Evolutionary conservation across 345 rosid species (phyloP).

Genomic region (Draba incana): DNA sequence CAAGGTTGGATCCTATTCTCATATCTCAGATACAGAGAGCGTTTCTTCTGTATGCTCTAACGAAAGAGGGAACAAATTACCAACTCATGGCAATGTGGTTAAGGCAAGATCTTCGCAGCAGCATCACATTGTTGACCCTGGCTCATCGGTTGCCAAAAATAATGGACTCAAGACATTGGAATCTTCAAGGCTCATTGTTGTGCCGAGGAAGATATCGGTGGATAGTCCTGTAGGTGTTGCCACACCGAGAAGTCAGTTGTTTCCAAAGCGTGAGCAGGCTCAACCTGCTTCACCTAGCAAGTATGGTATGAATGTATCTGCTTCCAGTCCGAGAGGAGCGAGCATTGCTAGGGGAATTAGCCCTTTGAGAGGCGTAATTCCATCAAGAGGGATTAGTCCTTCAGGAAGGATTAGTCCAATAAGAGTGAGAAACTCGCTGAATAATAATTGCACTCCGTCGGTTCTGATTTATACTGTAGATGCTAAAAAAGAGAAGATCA

Average conservation of each 20-base stretch:
- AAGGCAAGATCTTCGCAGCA: conserved; percentile 66
- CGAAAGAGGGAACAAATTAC: conserved; percentile 38
- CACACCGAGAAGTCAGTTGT: conserved; percentile 55
- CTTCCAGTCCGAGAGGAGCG: conserved; percentile 53
- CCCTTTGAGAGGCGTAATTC: conserved; percentile 53
- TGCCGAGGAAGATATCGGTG: conserved; percentile 40
- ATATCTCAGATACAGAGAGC: conserved; percentile 50
- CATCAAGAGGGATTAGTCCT: conserved; percentile 43
- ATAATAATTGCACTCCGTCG: conserved; percentile 53
- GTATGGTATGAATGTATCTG: conserved; percentile 42
- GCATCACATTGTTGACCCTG: conserved; percentile 47
- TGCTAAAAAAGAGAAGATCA: conserved; percentile 60
- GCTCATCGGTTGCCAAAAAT: conserved; percentile 47
- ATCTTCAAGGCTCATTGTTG: no score
- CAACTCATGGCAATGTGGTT: conserved; percentile 48
- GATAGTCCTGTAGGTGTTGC: conserved; percentile 59
- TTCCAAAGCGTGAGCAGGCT: conserved; percentile 56
- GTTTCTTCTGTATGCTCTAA: conserved; percentile 63
- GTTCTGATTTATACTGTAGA: conserved; percentile 70
- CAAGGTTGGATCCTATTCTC: neutral
- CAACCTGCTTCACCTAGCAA: conserved; percentile 78
- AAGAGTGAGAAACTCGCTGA: conserved; percentile 54
- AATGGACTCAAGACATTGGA: conserved; percentile 39
- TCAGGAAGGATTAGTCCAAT: conserved; percentile 47
- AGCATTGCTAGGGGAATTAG: conserved; percentile 51